Conservation (phyloP, 805 yeast species). For the Ogataea parapolymorpha region DNA sequence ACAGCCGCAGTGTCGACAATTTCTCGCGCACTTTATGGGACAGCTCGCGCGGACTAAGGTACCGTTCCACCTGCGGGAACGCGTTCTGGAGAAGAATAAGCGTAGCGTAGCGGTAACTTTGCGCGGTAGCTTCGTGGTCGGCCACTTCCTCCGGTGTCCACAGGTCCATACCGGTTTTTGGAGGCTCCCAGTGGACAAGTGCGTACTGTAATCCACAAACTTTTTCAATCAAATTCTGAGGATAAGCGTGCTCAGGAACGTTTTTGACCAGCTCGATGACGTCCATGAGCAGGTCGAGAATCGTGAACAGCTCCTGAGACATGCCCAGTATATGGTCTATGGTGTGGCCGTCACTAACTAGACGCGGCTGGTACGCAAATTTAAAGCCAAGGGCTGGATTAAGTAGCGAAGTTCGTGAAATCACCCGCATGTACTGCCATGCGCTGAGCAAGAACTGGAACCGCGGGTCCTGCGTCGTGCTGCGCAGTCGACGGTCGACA, state of each 20-base stretch:
- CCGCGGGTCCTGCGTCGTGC: slow-evolving; percentile 1
- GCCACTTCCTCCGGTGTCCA: slow-evolving; percentile 1
- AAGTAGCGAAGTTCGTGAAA: slow-evolving; percentile 10
- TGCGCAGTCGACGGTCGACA: slow-evolving; percentile 11
- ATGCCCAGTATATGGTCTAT: slow-evolving; percentile 24
- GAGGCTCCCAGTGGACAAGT: slow-evolving; percentile 8
- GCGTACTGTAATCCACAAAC: slow-evolving; percentile 8
- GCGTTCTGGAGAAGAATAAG: slow-evolving; percentile 16
- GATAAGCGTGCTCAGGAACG: slow-evolving; percentile 7
- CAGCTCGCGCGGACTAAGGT: slow-evolving; percentile 3
- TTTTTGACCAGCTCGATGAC: slow-evolving; percentile 11
- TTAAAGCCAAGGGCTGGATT: slow-evolving; percentile 1
- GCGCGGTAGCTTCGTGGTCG: slow-evolving; percentile 17
- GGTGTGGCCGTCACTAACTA: slow-evolving; percentile 19
- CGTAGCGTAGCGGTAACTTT: slow-evolving; percentile 9
- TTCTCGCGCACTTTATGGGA: slow-evolving; percentile 3
- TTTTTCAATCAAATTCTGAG: slow-evolving; percentile 1
- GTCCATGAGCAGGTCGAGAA: slow-evolving; percentile 16
- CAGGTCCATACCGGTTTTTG: neutral
- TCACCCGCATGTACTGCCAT: slow-evolving; percentile 23
- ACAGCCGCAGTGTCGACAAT: slow-evolving; percentile 9
- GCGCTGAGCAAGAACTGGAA: slow-evolving; percentile 19
- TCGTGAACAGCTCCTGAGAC: slow-evolving; percentile 12
- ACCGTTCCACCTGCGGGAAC: slow-evolving; percentile 11
- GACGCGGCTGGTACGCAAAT: neutral